A percentile compares a stretch with the other conserved stretches of the same genome.
These are phyloP conservation scores for Phytopythium litorale DNA, from an alignment of 352 stramenopile species.

Conservation along the genomic window DNA sequence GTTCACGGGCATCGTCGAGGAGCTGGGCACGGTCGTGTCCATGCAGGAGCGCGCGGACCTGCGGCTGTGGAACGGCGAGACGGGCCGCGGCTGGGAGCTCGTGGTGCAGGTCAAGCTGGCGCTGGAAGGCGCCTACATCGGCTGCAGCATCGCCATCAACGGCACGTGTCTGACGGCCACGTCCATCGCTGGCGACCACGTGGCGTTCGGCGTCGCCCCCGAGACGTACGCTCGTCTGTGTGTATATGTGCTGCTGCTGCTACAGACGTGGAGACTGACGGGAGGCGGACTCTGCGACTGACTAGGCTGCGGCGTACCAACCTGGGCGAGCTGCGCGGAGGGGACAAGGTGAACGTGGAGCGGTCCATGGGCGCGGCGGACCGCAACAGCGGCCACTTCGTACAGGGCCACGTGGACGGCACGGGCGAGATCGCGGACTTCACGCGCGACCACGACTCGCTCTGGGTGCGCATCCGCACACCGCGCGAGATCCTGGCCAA, in stretches of 20 bases:
- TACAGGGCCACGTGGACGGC: conserved; percentile 98
- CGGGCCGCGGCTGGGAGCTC: conserved; percentile 88
- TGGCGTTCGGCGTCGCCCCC: conserved; percentile 94
- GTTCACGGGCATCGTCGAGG: conserved; percentile 99
- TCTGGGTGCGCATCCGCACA: conserved; percentile 93
- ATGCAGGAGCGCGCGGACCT: conserved; percentile 91
- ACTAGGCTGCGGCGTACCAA: conserved; percentile 90
- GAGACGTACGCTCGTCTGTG: conserved; percentile 73
- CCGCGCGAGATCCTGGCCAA: conserved; percentile 85
- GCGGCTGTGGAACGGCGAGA: conserved; percentile 94
- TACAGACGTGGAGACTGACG: neutral
- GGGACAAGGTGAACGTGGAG: conserved; percentile 95
- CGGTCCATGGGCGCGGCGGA: conserved; percentile 85
- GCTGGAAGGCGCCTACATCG: conserved; percentile 84
- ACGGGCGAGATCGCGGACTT: conserved; percentile 89
- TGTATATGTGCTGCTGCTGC: neutral
- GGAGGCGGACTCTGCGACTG: neutral
- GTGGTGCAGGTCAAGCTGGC: conserved; percentile 75
- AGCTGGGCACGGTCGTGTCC: conserved; percentile 95
- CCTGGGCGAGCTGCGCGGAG: conserved; percentile 57
- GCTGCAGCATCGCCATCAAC: conserved; percentile 97
- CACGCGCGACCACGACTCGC: conserved; percentile 92
- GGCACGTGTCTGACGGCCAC: conserved; percentile 97
- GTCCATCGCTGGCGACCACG: conserved; percentile 74
- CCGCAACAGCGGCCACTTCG: conserved; percentile 97